These are phyloP conservation scores for Ceratobasidium sp. DNA, from an alignment of 1,284 basidiomycete genomes.

Conservation along the genomic window DNA sequence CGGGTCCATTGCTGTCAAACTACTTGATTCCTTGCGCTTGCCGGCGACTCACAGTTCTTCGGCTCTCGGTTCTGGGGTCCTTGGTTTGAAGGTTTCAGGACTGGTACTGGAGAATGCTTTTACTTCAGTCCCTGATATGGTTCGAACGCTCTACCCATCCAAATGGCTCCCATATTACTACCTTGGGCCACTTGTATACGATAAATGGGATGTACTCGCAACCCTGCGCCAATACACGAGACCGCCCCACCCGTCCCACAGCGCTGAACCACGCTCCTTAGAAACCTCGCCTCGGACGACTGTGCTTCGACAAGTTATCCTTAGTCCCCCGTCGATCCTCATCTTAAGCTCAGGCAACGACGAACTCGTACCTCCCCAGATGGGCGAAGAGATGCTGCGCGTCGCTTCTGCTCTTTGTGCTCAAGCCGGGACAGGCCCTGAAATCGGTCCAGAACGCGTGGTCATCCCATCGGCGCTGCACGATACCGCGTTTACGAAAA, in stretches of 20 bases:
- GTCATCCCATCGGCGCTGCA: slow-evolving; percentile 60
- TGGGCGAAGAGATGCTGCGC: slow-evolving; percentile 58
- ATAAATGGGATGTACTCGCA: slow-evolving; percentile 64
- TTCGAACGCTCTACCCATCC: slow-evolving; percentile 64
- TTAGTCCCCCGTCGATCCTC: slow-evolving; percentile 52
- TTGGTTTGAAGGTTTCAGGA: slow-evolving; percentile 54
- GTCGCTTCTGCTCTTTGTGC: slow-evolving; percentile 45
- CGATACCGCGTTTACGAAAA: slow-evolving; percentile 61
- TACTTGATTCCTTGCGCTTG: slow-evolving; percentile 51
- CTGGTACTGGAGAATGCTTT: slow-evolving; percentile 68
- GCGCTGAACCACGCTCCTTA: slow-evolving; percentile 49
- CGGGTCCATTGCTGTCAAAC: slow-evolving; percentile 62
- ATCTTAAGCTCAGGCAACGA: slow-evolving; percentile 62
- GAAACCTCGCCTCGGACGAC: slow-evolving; percentile 42
- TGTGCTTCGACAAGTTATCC: slow-evolving; percentile 3
- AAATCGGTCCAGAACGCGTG: slow-evolving; percentile 49
- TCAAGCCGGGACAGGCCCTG: background rate
- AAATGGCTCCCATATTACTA: slow-evolving; percentile 67
- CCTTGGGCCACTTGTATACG: slow-evolving; percentile 62
- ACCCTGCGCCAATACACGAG: slow-evolving; percentile 51
- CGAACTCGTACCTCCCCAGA: slow-evolving; percentile 63
- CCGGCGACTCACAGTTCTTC: background rate
- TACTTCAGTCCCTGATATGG: slow-evolving; percentile 66
- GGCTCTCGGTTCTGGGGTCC: slow-evolving; percentile 28
- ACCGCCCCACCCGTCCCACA: background rate